phyloP scores from a whole-genome alignment of 2,329 filamentous ascomycete species.

The Neurospora crassa region DNA sequence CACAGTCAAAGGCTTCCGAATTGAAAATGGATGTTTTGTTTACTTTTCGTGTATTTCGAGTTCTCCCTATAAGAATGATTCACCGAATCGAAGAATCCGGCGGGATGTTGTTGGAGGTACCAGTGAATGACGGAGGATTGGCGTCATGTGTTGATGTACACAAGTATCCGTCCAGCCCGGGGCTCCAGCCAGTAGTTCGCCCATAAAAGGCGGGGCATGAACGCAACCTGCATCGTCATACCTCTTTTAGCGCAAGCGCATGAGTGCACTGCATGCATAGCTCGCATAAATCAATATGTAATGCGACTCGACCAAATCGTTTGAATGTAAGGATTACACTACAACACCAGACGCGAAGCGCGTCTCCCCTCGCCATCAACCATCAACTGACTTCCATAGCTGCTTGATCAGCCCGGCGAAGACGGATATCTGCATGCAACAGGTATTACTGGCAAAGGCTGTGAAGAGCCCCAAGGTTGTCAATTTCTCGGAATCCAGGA shows the following conservation, averaged over 20 bases:
- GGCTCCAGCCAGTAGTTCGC: not conserved
- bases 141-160: not conserved
- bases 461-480: not conserved
- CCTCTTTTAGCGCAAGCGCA: not conserved
- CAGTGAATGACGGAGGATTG: not conserved
- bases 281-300: not conserved
- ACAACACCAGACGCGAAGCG: not conserved
- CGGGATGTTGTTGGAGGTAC: not conserved
- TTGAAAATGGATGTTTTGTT: not conserved
- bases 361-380: not conserved
- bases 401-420: not conserved
- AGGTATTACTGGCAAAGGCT: not conserved
- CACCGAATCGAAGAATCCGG: not conserved
- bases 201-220: not conserved
- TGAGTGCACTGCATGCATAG: too few relatives aligned
- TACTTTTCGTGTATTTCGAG: not conserved
- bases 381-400: not conserved
- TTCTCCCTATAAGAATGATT: not conserved
- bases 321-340: not conserved
- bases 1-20: slow-evolving; percentile 21
- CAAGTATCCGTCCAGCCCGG: too few relatives aligned
- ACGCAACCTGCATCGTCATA: not conserved
- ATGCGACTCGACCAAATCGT: not conserved
- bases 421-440: not conserved
- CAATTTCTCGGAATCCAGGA: not conserved